Evolutionary conservation across 306 rosid species (phyloP), one percentile per base, ranked within the genome.

Genomic region (Oemleria cerasiformis): DNA sequence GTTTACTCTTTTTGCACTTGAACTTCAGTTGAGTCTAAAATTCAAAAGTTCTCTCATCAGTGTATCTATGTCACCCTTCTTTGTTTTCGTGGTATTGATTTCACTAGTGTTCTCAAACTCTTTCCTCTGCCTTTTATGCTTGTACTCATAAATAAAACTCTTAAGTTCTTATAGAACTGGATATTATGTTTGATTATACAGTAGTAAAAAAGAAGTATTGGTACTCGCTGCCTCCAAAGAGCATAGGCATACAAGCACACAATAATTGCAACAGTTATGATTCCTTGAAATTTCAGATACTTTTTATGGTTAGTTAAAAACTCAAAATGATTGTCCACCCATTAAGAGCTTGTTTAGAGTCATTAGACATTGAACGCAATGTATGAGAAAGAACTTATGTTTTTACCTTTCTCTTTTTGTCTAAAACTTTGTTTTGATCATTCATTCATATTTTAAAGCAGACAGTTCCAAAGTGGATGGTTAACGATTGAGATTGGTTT

Each of bases 1-100:
- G 69, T 21, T 45, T 45, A 65, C 40, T 25, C 36, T 23, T 43
- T 54, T 21, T 65, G 55, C 38, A 43, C n/a, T 65, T 67, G 17
- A 30, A 14, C 5, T 15, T 65, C 68, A 0, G 25, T 15, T 44
- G 19, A 45, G 23, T n/a, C 54, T 47, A 9, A 8, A 5, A 66
- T 34, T 66, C 42, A 30, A 34, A 9, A 38, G 16, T 15, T 54
- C 40, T 25, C 49, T 30, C n/a, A 30, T 67, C 16, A 6, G 42
- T 38, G 23, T 61, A 34, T 61, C 65, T 14, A 56, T 61, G 65
- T 7, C 42, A 15, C 14, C 16, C 44, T 17, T 59, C 43, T 34
- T 59, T 6, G 10, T 23, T 56, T 11, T 59, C 21, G n/a, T 19
- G 9, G 67, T 40, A 63, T 2, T 47, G 23, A 45, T 30, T 47